A percentile compares a stretch with the other conserved stretches of the same genome.
phyloP scores from a whole-genome alignment of 441 rosid species.

The Breynia disticha region DNA sequence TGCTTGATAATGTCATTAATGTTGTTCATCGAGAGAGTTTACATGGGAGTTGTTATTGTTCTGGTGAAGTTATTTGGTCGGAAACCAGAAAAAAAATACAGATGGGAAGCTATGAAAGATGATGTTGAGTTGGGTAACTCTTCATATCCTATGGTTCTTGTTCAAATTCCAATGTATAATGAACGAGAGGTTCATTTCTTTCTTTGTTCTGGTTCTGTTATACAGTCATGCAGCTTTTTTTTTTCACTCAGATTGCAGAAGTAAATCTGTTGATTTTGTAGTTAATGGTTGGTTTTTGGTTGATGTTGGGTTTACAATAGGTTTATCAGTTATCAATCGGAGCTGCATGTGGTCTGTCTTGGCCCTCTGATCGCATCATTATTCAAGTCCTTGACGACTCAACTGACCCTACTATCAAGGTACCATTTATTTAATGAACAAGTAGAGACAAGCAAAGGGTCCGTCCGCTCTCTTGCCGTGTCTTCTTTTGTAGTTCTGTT shows the following conservation, averaged over 20 bases:
- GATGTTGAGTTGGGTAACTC: constrained; percentile 76
- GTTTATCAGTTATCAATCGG: constrained; percentile 89
- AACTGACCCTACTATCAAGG: constrained; percentile 77
- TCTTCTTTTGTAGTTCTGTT: no score
- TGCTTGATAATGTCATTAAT: constrained; percentile 77
- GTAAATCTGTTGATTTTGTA: no score
- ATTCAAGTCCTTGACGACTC: constrained; percentile 97
- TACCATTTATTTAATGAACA: constrained; percentile 10
- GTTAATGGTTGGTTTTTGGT: neutral
- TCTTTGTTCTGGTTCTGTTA: neutral
- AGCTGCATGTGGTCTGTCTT: constrained; percentile 91
- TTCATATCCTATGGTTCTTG: constrained; percentile 70
- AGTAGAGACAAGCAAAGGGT: no score
- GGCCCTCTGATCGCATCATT: constrained; percentile 72
- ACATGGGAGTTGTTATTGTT: constrained; percentile 61
- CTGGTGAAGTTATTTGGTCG: constrained; percentile 63
- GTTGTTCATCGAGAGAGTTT: constrained; percentile 79
- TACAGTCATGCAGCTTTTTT: no score
- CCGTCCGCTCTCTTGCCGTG: no score
- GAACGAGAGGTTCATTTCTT: constrained; percentile 63
- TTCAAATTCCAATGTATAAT: constrained; percentile 94
- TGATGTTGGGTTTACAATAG: constrained; percentile 27
- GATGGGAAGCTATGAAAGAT: constrained; percentile 71
- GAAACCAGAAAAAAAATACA: constrained; percentile 67
- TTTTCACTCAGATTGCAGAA: no score